A percentile compares a stretch with the other conserved stretches of the same genome.
These are phyloP conservation scores for Diaporthe sp. DNA, from an alignment of 2,329 filamentous ascomycete species.

Conservation along the genomic window DNA sequence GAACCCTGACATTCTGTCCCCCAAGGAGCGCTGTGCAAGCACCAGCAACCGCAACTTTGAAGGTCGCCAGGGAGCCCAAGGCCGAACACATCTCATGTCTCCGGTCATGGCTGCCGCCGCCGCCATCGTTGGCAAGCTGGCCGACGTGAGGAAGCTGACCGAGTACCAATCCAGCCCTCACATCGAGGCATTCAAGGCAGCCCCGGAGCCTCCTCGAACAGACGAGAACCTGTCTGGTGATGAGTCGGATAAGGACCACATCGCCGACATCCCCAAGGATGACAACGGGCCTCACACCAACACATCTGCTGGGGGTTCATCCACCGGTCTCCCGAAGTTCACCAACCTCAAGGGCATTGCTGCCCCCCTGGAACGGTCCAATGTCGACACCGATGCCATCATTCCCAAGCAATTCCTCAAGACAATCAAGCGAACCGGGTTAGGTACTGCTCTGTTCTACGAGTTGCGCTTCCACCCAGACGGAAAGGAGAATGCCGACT, in stretches of 20 bases:
- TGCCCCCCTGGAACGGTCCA: constrained; percentile 86
- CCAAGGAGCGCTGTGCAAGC: constrained; percentile 91
- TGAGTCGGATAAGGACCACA: constrained; percentile 62
- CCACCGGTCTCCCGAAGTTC: constrained; percentile 84
- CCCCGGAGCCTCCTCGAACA: constrained; percentile 56
- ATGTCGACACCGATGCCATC: constrained; percentile 98
- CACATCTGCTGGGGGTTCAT: constrained; percentile 58
- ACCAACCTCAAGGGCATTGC: constrained; percentile 85
- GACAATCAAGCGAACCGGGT: constrained; percentile 97
- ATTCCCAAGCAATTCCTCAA: constrained; percentile 99
- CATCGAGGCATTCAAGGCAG: constrained; percentile 64
- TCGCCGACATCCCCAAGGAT: constrained; percentile 72
- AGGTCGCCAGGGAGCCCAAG: constrained; percentile 90
- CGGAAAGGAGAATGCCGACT: constrained; percentile 80
- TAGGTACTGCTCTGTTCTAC: constrained; percentile 89
- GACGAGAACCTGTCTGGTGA: constrained; percentile 64
- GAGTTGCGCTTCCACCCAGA: constrained; percentile 81
- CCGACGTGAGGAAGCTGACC: constrained; percentile 87
- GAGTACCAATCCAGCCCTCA: constrained; percentile 68
- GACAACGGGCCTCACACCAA: constrained; percentile 71
- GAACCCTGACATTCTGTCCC: constrained; percentile 97
- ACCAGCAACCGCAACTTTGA: constrained; percentile 99
- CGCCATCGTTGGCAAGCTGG: constrained; percentile 88
- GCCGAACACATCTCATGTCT: constrained; percentile 95
- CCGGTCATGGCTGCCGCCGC: constrained; percentile 96